These are phyloP conservation scores for Ceratocystis colombiana DNA, from an alignment of 2,329 filamentous ascomycete genomes.

Conservation along the genomic window DNA sequence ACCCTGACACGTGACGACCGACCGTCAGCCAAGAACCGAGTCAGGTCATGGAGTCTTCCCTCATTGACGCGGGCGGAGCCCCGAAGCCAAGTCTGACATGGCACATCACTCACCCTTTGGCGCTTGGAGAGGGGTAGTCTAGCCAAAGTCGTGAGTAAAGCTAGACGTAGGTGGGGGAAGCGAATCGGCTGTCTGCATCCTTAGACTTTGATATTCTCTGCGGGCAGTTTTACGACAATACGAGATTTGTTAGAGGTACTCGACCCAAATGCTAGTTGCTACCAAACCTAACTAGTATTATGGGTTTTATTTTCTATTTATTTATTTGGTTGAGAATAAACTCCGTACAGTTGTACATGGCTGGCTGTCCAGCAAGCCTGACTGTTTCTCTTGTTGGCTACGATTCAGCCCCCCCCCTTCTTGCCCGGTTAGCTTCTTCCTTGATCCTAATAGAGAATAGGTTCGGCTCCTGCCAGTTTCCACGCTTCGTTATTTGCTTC, in stretches of 20 bases:
- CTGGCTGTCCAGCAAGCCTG: not conserved
- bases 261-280: too few species aligned
- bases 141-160: too few species aligned
- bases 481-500: not conserved
- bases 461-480: not conserved
- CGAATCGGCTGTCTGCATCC: not conserved
- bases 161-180: not conserved
- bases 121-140: too few species aligned
- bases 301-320: too few species aligned
- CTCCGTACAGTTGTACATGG: not conserved
- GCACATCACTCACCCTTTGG: too few species aligned
- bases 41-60: too few species aligned
- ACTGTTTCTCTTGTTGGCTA: not conserved
- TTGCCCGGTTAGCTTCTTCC: not conserved
- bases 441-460: not conserved
- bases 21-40: too few species aligned
- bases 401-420: conserved; percentile 2
- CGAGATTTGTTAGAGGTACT: not conserved
- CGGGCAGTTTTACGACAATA: not conserved
- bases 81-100: too few species aligned
- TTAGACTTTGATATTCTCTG: not conserved
- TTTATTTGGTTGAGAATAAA: too few species aligned
- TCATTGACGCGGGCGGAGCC: too few species aligned
- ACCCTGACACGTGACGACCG: not conserved
- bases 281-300: too few species aligned